Evolutionary conservation across 768 basidiomycete genomes (phyloP).

Genomic region (Lactifluus hygrophoroides): DNA sequence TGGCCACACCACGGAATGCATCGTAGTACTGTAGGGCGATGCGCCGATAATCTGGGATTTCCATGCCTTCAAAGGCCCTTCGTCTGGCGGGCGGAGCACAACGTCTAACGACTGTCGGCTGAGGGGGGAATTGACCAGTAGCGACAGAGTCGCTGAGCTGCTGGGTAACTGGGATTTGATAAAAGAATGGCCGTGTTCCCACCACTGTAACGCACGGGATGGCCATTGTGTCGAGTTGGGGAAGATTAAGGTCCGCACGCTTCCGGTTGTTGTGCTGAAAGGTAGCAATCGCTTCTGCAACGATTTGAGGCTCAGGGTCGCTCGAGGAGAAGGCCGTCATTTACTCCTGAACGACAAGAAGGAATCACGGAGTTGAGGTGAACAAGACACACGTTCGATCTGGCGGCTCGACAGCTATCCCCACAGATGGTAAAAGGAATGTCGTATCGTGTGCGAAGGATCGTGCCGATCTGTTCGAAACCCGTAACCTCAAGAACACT

Average conservation of each 20-base stretch:
- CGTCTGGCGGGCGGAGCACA: background rate
- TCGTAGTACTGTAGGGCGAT: background rate
- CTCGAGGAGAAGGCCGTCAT: background rate
- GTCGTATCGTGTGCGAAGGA: background rate
- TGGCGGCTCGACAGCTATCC: background rate
- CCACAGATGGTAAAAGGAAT: background rate
- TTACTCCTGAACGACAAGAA: background rate
- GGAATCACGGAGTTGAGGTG: background rate
- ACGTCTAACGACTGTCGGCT: background rate
- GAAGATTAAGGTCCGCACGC: background rate
- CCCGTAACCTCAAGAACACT: background rate
- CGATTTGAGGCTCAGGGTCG: background rate
- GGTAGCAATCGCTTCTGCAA: background rate
- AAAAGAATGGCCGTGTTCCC: background rate
- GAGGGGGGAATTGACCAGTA: background rate
- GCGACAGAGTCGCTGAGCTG: background rate
- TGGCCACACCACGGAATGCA: background rate
- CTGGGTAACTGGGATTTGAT: background rate
- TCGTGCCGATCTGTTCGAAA: background rate
- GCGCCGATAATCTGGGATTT: background rate
- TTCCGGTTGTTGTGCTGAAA: background rate
- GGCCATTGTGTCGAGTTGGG: background rate
- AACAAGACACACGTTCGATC: background rate
- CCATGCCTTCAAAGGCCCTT: background rate
- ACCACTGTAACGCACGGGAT: conserved; percentile 1